Evolutionary conservation across 73 alveolate genomes (phyloP), one percentile per base, ranked within the genome.

Genomic region (Paramecium octaurelia): DNA sequence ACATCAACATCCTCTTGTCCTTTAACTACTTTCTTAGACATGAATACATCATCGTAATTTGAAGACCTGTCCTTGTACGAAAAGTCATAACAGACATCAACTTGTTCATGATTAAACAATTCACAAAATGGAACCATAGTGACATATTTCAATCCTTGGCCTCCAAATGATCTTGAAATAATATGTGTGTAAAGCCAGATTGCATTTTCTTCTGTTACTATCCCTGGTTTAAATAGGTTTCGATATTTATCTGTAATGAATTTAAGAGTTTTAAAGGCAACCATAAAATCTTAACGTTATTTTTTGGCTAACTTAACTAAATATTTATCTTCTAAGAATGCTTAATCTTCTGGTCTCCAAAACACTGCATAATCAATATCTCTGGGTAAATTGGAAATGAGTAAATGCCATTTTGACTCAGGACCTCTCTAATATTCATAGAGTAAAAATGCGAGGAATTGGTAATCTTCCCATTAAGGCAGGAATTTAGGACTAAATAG

Each of bases 111-210:
- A 70, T 88, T 88, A 42, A 88, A 69, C 69, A 88, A 36, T 27
- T 88, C 93, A 18, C 86, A 76, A 10, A 88, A 69, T 42, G 93
- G 93, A 5, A 88, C 93, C 58, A 88, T 40, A 29, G 90, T 34
- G 20, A 69, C 73, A 14, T 88, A 42, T 20, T 48, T 88, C 42
- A 88, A 54, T 29, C 35, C 23, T 23, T 76, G 38, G 27, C 60
- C 60, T 11, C 93, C 93, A 70, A 88, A 88, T n/a, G 90, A 60
- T 24, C 93, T 68, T 40, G 84, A 42, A 34, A 76, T 48, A 6
- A 88, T 27, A 64, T 88, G 93, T 20, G 75, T 88, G 34, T 88
- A 70, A 40, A 88, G 73, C 93, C 93, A 88, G 23, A 58, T 88
- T 20, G 75, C 43, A 88, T 88, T 88, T 5, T 60, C 93, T 48